phyloP scores from a whole-genome alignment of 805 yeast species.

The Saturnispora sanitii region DNA sequence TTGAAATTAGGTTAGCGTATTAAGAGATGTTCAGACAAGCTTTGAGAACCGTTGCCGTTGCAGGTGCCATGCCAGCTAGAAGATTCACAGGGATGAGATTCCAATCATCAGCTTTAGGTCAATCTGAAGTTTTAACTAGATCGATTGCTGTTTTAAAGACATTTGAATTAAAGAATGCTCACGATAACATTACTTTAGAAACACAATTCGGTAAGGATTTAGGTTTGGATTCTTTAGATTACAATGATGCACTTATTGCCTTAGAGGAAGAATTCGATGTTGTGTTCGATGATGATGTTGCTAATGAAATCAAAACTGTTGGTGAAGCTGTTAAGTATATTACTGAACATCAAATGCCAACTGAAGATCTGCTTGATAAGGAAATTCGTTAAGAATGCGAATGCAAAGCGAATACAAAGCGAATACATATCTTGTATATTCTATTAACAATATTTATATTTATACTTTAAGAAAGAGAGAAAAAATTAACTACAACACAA shows the following conservation, averaged over 20 bases:
- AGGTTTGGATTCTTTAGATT: conserved; percentile 88
- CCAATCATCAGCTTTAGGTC: conserved; percentile 35
- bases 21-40: conserved; percentile 1
- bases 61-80: conserved; percentile 2
- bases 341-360: conserved; percentile 28
- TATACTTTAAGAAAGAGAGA: no score
- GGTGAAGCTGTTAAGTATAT: conserved; percentile 53
- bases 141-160: conserved; percentile 68
- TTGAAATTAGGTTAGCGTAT: background rate
- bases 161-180: conserved; percentile 29
- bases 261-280: conserved; percentile 78
- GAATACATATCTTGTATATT: no score
- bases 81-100: conserved; percentile 13
- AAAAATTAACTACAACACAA: no score
- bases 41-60: background rate
- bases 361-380: conserved; percentile 27
- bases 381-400: conserved; percentile 30
- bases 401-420: no score
- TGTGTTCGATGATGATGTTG: conserved; percentile 33
- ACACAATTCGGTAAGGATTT: conserved; percentile 56
- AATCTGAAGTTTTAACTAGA: conserved; percentile 74
- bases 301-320: conserved; percentile 51
- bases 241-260: conserved; percentile 92
- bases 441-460: no score
- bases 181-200: conserved; percentile 24